Percentiles rank a stretch among this genome's conserved stretches.
Evolutionary conservation across 345 rosid species (phyloP).

Genomic region (Cochlearia excelsa): DNA sequence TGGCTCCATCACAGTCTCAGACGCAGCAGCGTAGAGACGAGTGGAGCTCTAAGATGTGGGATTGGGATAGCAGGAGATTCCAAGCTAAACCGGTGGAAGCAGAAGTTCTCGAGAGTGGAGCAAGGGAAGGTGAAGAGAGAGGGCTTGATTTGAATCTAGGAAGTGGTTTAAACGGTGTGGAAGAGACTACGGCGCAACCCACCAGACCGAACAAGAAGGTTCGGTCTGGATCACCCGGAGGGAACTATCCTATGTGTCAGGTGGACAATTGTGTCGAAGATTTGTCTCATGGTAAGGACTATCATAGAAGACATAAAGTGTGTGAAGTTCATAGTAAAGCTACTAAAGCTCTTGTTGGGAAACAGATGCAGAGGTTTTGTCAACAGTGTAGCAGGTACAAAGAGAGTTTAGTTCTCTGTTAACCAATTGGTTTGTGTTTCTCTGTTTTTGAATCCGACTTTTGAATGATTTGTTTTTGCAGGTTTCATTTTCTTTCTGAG

Average conservation of each 20-base stretch:
- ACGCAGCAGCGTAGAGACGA: constrained; percentile 39
- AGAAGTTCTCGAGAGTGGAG: constrained; percentile 35
- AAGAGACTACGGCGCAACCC: constrained; percentile 39
- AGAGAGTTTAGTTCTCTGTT: background rate
- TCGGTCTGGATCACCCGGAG: constrained; percentile 74
- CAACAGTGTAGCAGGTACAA: constrained; percentile 96
- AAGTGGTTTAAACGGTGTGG: constrained; percentile 46
- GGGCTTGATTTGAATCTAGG: constrained; percentile 72
- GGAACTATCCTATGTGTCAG: constrained; percentile 73
- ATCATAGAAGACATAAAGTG: constrained; percentile 89
- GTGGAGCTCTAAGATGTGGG: constrained; percentile 77
- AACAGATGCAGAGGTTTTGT: constrained; percentile 96
- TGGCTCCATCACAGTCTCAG: constrained; percentile 27
- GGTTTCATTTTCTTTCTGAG: constrained; percentile 80
- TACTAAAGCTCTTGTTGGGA: constrained; percentile 66
- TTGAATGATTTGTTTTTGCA: constrained; percentile 23
- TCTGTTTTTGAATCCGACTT: background rate
- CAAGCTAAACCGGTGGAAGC: constrained; percentile 55
- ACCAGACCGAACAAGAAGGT: constrained; percentile 67
- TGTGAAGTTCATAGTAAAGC: constrained; percentile 87
- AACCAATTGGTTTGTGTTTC: background rate
- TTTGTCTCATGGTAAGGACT: constrained; percentile 78
- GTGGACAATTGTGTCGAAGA: constrained; percentile 78
- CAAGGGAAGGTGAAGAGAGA: constrained; percentile 42
- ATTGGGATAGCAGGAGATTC: constrained; percentile 74